Base-by-base conservation (phyloP, 805 yeast genomes). In the Candida orba region DNA sequence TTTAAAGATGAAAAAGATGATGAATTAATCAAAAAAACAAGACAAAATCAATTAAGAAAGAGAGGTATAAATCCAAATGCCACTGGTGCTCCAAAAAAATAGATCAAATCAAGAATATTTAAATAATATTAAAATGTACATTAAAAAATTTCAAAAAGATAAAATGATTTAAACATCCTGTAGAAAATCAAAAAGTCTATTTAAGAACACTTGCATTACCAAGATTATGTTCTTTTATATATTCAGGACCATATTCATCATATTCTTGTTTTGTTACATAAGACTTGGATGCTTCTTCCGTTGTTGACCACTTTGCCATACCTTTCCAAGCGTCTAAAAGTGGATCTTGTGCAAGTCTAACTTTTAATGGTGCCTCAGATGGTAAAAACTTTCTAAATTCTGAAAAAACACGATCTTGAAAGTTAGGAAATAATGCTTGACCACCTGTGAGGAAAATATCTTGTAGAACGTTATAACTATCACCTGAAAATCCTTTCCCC, bases 361-460 rank as follows among this genome's bases (percentile, higher is more conserved):
- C 83, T 6, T 69, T 64, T 31, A 90, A 64, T 0, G 76, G 73
- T 0, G 84, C 66, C 2, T 76, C 83, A 2, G 71, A 72, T 0
- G 98, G 98, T 41, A 93, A 65, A 47, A 84, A 75, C 8, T 77
- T 65, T 13, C 76, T 75, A 47, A 89, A 76, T 49, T 93, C 99
- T 24, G 67, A 66, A 3, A 65, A 65, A n/a, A 93, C 57, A 50
- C 99, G 74, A 34, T 75, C 73, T 42, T 72, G 76, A 44, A 89
- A 77, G 43, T 84, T 83, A 12, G 76, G 75, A 44, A 87, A 69
- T 39, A 71, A 57, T 1, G 90, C 75, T 40, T 79, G 76, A 0
- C 99, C 98, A 36, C 99, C 99, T 4, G 96, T 84, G 25, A 91
- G 49, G 58, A 88, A 84, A 1, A 91, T 69, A 59, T 89, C 86